Base-by-base conservation (phyloP, 2,329 filamentous ascomycete species). In the Tetracladium maxilliforme region DNA sequence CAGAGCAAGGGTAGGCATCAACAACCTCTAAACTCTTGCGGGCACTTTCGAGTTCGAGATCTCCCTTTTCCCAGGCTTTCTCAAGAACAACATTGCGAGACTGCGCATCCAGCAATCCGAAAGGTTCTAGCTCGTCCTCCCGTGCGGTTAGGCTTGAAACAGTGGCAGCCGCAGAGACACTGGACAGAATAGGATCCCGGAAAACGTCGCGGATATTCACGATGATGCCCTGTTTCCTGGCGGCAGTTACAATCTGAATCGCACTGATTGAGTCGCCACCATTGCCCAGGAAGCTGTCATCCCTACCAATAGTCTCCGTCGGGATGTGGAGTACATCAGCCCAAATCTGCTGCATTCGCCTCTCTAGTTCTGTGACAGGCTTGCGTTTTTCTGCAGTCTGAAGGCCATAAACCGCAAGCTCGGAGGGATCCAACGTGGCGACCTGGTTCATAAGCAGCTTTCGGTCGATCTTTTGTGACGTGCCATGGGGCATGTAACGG, bases 401-500 rank as follows among this genome's bases (percentile, higher is more conserved):
- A n/a, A n/a, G n/a, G n/a, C n/a, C n/a, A n/a, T n/a, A n/a, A n/a
- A n/a, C n/a, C n/a, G n/a, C n/a, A n/a, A n/a, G n/a, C n/a, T n/a
- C n/a, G n/a, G n/a, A n/a, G n/a, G n/a, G n/a, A n/a, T n/a, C n/a
- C n/a, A n/a, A n/a, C n/a, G n/a, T n/a, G n/a, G n/a, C n/a, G n/a
- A n/a, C n/a, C n/a, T 52, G 46, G 0, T 43, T 37, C 6, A 51
- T 40, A 4, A 93, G 52, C 4, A 46, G 42, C 9, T 48, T 41
- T 30, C 65, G 67, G 41, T 93, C 72, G 4, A 78, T 59, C 44
- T 92, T 92, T 3, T 78, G 79, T 31, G 80, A 79, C 0, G 65
- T 43, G 0, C 78, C 90, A 37, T 75, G 61, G 0, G 84, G 83
- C 20, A 93, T 57, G 1, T 47, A 42, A 1, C 68, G 64, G 6